These are phyloP conservation scores for Aureobasidium pullulans DNA, from an alignment of 2,329 filamentous ascomycete genomes.

Conservation along the genomic window DNA sequence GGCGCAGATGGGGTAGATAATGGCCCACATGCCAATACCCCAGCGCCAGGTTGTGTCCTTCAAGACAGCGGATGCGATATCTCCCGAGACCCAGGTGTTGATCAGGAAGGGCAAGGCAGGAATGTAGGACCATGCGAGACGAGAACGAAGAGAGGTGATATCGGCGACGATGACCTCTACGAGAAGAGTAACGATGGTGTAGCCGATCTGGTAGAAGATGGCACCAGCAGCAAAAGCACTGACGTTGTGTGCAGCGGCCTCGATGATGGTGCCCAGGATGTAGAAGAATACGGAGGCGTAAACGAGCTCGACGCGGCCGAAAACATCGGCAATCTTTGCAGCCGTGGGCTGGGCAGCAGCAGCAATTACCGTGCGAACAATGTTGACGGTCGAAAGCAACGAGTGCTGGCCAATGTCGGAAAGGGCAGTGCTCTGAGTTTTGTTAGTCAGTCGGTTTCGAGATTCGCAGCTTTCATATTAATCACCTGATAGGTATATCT, in stretches of 20 bases:
- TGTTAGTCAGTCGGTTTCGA: background rate
- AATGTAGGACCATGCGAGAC: constrained; percentile 60
- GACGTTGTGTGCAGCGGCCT: constrained; percentile 45
- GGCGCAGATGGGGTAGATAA: constrained; percentile 55
- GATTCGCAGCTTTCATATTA: background rate
- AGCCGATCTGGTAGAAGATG: constrained; percentile 56
- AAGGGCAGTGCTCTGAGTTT: constrained; percentile 44
- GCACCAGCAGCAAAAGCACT: constrained; percentile 50
- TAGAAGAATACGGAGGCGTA: constrained; percentile 51
- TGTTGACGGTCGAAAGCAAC: constrained; percentile 51
- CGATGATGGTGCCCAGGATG: constrained; percentile 47
- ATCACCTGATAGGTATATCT: constrained; percentile 45
- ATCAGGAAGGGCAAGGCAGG: constrained; percentile 51
- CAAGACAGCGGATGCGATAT: constrained; percentile 47
- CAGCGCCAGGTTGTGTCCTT: constrained; percentile 49
- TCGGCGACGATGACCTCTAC: constrained; percentile 60
- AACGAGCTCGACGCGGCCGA: constrained; percentile 55
- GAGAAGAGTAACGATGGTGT: constrained; percentile 53
- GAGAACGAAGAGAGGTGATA: constrained; percentile 54
- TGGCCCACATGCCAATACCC: constrained; percentile 60
- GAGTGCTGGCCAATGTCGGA: constrained; percentile 47
- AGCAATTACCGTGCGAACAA: constrained; percentile 52
- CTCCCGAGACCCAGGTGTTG: constrained; percentile 58
- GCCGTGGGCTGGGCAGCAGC: constrained; percentile 48
- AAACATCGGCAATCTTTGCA: constrained; percentile 52